Base-by-base conservation (phyloP, 2,329 filamentous ascomycete genomes). In the Pezicula rhizophila region DNA sequence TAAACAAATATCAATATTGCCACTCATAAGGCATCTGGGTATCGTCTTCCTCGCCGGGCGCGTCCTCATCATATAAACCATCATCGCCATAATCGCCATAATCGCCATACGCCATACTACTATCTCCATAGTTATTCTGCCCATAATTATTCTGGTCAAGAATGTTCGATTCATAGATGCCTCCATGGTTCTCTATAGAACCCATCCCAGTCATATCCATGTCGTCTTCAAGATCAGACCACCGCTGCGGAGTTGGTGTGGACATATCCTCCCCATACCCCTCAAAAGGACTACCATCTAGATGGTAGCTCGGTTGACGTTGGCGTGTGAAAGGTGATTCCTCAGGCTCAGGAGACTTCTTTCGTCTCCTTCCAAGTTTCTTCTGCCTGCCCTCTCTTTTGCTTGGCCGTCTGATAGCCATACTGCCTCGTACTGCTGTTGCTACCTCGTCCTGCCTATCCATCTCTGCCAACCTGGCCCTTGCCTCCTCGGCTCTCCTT, bases 1-100 rank as follows among this genome's bases (percentile, higher is more conserved):
- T 25, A 26, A n/a, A 23, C 31, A 8, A 38, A 12, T 14, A 20
- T 25, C 2, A 12, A 8, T 26, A 42, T 26, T 42, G 25, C 40
- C 40, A 42, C 60, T 31, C 64, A 25, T 65, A 52, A 59, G 39
- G 42, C 45, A 42, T 25, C 34, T 45, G 48, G 35, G 40, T 45
- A 45, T 52, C 52, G 40, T 50, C 51, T 5, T 53, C 51, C 26
- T 50, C 51, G 26, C 45, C 51, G 8, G 41, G 35, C 2, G 51
- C 51, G 47, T 53, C 48, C 20, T 48, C 45, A 26, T 53, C 48
- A 31, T 44, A 50, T 6, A 47, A 31, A 17, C 34, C 41, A 14
- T 46, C 45, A 31, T 45, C 26, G 8, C 44, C 40, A 20, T 45
- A 52, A 31, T 45, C 26, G 8, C 44, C 40, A 20, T 45, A 52